Evolutionary conservation across 2,329 filamentous ascomycete genomes (phyloP), one percentile per base, ranked within the genome.

Genomic region (Aspergillus arachidicola): DNA sequence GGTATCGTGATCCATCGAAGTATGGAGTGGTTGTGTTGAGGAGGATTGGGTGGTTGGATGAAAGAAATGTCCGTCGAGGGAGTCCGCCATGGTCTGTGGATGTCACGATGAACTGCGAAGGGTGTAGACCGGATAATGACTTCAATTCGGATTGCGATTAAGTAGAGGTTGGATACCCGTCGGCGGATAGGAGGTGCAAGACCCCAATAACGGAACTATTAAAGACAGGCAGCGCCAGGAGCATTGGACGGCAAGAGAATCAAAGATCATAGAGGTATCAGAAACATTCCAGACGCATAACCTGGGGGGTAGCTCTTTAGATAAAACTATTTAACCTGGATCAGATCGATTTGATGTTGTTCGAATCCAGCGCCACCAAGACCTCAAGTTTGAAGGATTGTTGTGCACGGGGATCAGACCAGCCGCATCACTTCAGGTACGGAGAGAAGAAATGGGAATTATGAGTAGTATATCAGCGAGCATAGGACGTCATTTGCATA

Each of bases 41-140:
- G 73, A 69, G 68, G 72, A 67, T 77, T 78, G 70, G 21, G 54
- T 38, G 66, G 62, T 57, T 59, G 59, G 66, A 71, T 83, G 83
- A 57, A 80, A 80, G 5, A 82, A 81, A 53, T 85, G 79, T 65
- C 87, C 83, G 75, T 87, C 87, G 79, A 87, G 87, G 76, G 83
- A 87, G 66, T 82, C 81, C 50, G 84, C 82, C 64, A 71, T 70
- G 64, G 62, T 62, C 62, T 12, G 21, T 14, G 50, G 38, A 32
- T n/a, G 43, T 6, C 5, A 36, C 34, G n/a, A 53, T 32, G 59
- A 23, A 57, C 21, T 28, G 48, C 11, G 55, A 45, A 21, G 38
- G 19, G 43, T 53, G 21, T 6, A 21, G 43, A 46, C 11, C n/a
- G 43, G 11, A 36, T 32, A 38, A 38, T 53, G 26, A 30, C 30